Evolutionary conservation across 495 filamentous ascomycete genomes (phyloP), one percentile per base, ranked within the genome.

Genomic region (Aspergillus hancockii): DNA sequence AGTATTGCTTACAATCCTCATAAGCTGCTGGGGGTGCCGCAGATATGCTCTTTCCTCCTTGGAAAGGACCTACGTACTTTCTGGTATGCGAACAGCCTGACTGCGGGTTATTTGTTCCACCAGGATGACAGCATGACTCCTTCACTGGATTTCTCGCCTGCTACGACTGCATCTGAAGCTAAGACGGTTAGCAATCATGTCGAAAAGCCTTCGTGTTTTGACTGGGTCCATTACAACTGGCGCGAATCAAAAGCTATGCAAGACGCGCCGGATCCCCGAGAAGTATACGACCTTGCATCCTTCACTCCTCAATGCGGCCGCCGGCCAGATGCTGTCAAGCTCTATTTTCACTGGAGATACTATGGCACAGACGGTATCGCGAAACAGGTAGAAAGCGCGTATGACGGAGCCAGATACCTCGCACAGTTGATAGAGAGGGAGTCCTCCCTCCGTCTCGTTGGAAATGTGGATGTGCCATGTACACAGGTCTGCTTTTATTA

Each of bases 301-400:
- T 47, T 47, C 43, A 47, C 43, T 47, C 43, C 43, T 21, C 43
- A 47, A 14, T 47, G 43, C 19, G 43, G 43, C 23, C 43, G 43
- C 19, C 43, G 43, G 6, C 43, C 43, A 9, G 43, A 47, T 14
- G 43, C 43, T 14, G 43, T 47, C 19, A 47, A 47, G 21, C 19
- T 47, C 4, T 47, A 47, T 14, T 47, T 47, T 14, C 43, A 47
- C 10, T 47, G 43, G 43, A n/a, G 43, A 13, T 47, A 23, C 21
- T 47, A 47, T 8, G 43, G 43, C 23, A 23, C 19, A 12, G 43
- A 47, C 3, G 43, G 43, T 10, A 23, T 47, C 3, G 43, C 43
- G 5, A 21, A 47, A 23, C 43, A 47, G 16, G 43, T 47, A 8
- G 43, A 47, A 47, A n/a, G 21, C 9, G 43, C 21, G 6, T 47